phyloP scores from a whole-genome alignment of 345 rosid species.

The Aegle marmelos region DNA sequence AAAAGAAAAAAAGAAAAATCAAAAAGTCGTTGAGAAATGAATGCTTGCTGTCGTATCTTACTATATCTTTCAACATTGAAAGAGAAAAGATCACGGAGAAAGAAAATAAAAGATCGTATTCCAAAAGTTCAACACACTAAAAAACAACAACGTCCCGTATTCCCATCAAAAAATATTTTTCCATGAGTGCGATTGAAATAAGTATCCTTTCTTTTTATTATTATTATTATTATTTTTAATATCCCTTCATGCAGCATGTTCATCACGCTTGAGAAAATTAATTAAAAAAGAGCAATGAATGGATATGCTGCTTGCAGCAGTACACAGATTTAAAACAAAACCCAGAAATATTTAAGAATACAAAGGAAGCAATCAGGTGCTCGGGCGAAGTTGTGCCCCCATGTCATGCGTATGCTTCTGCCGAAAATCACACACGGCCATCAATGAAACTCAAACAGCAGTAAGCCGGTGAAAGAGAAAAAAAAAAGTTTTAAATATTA shows the following conservation, averaged over 20 bases:
- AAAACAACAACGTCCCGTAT: too few species aligned
- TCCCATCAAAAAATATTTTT: too few species aligned
- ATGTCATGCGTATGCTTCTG: neutral
- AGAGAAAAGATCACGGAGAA: neutral
- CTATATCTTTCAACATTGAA: conserved; percentile 10
- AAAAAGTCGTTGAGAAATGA: neutral
- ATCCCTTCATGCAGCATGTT: neutral
- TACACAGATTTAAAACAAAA: neutral
- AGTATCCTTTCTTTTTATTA: neutral
- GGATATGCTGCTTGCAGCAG: neutral
- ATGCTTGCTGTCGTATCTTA: conserved; percentile 18
- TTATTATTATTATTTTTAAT: too few species aligned
- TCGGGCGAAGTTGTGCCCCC: neutral
- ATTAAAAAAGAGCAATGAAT: neutral
- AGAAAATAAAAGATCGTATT: neutral
- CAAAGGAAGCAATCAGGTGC: neutral
- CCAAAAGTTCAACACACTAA: too few species aligned
- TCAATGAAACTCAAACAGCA: neutral
- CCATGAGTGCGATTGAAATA: neutral
- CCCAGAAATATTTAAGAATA: neutral
- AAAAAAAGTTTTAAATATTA: neutral
- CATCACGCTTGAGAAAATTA: neutral
- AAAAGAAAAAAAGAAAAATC: neutral
- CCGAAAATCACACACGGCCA: neutral
- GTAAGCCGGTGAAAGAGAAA: neutral